Percentiles rank a stretch among this genome's conserved stretches.
These are phyloP conservation scores for Mycena venus DNA, from an alignment of 768 basidiomycete genomes.

Conservation along the genomic window DNA sequence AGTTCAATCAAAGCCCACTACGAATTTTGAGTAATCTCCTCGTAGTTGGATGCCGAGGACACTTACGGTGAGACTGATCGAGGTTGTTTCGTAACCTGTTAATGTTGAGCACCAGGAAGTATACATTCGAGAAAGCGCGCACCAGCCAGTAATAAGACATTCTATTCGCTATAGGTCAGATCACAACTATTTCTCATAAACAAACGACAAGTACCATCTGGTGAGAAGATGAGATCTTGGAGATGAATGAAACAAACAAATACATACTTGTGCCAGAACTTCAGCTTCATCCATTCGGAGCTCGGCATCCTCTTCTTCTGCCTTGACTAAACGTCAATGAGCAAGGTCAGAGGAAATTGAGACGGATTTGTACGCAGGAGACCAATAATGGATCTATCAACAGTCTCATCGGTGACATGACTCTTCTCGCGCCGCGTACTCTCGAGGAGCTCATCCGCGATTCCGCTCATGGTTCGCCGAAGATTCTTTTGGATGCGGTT, in stretches of 20 bases:
- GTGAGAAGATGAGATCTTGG: background rate
- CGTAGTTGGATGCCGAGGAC: no score
- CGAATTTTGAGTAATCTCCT: background rate
- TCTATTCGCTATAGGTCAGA: constrained; percentile 36
- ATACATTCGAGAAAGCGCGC: background rate
- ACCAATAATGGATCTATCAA: constrained; percentile 33
- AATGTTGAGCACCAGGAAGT: background rate
- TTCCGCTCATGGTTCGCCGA: constrained; percentile 18
- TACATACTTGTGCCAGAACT: constrained; percentile 45
- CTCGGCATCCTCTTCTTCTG: constrained; percentile 30
- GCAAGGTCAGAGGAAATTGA: no score
- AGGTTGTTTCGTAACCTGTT: constrained; percentile 58
- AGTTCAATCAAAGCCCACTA: constrained; percentile 56
- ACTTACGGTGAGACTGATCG: constrained; percentile 40
- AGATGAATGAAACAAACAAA: background rate
- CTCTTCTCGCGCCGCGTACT: constrained; percentile 27
- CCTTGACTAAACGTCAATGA: constrained; percentile 28
- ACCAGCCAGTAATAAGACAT: constrained; percentile 48
- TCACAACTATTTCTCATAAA: background rate
- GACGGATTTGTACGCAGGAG: background rate
- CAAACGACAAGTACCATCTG: constrained; percentile 3
- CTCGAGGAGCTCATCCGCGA: constrained; percentile 32
- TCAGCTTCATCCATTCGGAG: constrained; percentile 42
- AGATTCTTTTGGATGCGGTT: constrained; percentile 17
- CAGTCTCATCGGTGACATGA: constrained; percentile 18